phyloP scores from a whole-genome alignment of 768 basidiomycete species.

The Rhodotorula toruloides region DNA sequence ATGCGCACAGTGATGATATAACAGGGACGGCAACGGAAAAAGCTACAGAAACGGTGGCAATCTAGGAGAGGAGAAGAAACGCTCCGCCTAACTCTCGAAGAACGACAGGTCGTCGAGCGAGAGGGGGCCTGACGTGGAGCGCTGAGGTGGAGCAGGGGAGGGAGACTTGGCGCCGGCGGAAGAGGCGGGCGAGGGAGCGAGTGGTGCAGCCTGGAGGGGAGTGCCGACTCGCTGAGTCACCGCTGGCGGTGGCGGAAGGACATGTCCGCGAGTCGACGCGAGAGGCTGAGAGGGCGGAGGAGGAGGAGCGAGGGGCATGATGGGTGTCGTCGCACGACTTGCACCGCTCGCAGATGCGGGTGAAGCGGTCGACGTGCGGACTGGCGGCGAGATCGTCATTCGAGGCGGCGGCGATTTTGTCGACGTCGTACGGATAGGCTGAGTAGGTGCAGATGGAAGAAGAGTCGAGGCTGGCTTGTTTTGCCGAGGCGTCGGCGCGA shows the following conservation, averaged over 20 bases:
- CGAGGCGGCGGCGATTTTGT: conserved; percentile 10
- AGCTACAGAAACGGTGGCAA: background rate
- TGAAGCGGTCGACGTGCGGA: background rate
- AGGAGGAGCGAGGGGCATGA: conserved; percentile 30
- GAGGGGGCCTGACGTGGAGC: conserved; percentile 16
- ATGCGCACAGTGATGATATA: background rate
- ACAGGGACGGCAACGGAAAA: background rate
- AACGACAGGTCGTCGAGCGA: conserved; percentile 27
- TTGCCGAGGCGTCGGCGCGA: background rate
- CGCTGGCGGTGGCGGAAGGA: background rate
- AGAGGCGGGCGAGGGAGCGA: background rate
- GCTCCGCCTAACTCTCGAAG: conserved; percentile 26
- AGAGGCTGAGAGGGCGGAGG: conserved; percentile 34
- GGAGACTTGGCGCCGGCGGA: background rate
- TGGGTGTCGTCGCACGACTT: conserved; percentile 14
- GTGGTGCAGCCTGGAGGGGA: background rate
- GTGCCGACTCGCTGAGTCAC: background rate
- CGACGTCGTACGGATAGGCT: too few species aligned
- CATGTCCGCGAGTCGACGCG: background rate
- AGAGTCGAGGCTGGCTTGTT: background rate
- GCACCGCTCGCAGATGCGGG: background rate
- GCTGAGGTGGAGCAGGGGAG: background rate
- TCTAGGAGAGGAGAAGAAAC: background rate
- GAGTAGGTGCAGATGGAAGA: background rate
- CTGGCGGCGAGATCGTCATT: conserved; percentile 17